These are phyloP conservation scores for Penicillium goetzii DNA, from an alignment of 495 filamentous ascomycete species.

Conservation along the genomic window DNA sequence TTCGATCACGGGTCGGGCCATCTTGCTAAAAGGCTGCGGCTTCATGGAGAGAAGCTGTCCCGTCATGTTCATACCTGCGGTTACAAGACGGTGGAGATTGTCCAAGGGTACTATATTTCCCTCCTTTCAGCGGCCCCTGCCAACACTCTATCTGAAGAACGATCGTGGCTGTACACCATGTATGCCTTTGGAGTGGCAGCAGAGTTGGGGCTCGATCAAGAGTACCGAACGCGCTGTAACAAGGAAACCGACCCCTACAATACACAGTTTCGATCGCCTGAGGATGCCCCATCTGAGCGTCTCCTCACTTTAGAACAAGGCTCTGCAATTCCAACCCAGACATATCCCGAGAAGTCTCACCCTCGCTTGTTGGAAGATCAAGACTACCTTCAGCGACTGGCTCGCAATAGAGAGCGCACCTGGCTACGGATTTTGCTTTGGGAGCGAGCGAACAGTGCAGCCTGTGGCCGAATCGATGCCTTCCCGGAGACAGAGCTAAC, in stretches of 20 bases:
- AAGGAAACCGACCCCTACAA: background rate
- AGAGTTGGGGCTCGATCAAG: conserved; percentile 33
- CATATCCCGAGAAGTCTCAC: background rate
- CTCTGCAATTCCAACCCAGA: background rate
- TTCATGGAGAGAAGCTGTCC: conserved; percentile 63
- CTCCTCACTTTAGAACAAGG: background rate
- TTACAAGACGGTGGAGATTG: conserved; percentile 66
- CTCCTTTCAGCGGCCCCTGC: conserved; percentile 33
- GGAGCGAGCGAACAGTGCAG: conserved; percentile 38
- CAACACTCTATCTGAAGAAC: conserved; percentile 27
- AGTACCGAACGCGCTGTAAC: background rate
- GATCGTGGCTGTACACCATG: conserved; percentile 36
- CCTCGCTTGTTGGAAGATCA: background rate
- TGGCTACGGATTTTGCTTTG: conserved; percentile 36
- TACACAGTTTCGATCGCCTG: background rate
- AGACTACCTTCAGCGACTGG: conserved; percentile 17
- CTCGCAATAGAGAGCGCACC: conserved; percentile 31
- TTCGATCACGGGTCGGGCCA: conserved; percentile 59
- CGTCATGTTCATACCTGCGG: conserved; percentile 58
- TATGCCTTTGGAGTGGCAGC: conserved; percentile 34
- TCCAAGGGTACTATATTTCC: conserved; percentile 43
- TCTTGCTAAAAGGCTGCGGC: conserved; percentile 58
- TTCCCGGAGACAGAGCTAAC: conserved; percentile 36
- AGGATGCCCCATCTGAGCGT: background rate
- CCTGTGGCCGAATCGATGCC: conserved; percentile 25